A percentile compares a stretch with the other conserved stretches of the same genome.
phyloP scores from a whole-genome alignment of 306 rosid genomes.

The Luffa aegyptiaca region DNA sequence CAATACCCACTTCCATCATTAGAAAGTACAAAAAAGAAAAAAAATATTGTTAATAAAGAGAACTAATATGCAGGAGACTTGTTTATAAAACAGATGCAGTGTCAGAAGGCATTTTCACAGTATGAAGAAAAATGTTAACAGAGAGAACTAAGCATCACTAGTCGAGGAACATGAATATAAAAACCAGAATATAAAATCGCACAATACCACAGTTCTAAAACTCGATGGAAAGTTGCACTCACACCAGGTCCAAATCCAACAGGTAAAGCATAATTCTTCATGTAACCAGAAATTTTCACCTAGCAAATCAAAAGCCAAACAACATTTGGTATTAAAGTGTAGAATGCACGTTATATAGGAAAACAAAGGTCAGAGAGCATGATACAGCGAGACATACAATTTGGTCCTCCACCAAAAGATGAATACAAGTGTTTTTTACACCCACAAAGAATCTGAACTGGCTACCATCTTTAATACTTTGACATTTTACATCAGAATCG shows the following conservation, averaged over 20 bases:
- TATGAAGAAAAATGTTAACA: neutral
- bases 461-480: slow-evolving; percentile 24
- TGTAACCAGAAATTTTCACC: slow-evolving; percentile 57
- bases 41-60: neutral
- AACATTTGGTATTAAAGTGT: neutral
- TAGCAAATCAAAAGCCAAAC: slow-evolving; percentile 16
- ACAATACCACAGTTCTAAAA: slow-evolving; percentile 57
- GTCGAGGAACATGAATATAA: neutral
- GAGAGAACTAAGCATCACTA: neutral
- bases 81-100: neutral
- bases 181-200: slow-evolving; percentile 9
- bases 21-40: neutral
- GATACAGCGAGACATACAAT: slow-evolving; percentile 33
- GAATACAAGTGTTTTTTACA: slow-evolving; percentile 51
- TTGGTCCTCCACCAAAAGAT: slow-evolving; percentile 42
- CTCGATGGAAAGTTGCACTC: slow-evolving; percentile 63
- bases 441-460: slow-evolving; percentile 27
- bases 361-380: slow-evolving; percentile 5
- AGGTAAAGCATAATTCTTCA: slow-evolving; percentile 37
- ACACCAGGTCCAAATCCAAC: slow-evolving; percentile 78
- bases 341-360: slow-evolving; percentile 5
- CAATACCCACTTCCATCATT: neutral
- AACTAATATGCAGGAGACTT: neutral
- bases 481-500: slow-evolving; percentile 25
- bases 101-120: neutral